Evolutionary conservation across 2,329 filamentous ascomycete genomes (phyloP), one percentile per base, ranked within the genome.

Genomic region (Tolypocladium nubicola): DNA sequence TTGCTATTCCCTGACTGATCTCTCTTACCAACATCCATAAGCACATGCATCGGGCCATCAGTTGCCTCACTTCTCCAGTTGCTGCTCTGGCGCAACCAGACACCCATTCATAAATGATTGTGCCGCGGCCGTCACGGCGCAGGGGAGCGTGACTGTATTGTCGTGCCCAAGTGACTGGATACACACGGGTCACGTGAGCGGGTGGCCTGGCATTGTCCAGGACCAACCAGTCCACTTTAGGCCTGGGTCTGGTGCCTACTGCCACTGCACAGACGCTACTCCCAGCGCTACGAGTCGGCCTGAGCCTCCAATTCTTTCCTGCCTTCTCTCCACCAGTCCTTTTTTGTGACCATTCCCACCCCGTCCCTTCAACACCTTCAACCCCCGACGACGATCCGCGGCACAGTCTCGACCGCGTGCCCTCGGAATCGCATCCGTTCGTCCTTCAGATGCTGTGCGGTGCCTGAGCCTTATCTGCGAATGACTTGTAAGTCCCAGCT

Each of bases 401-500:
- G 19, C 58, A 56, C 50, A 52, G 49, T 56, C 53, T 56, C 57
- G 57, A 66, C 66, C 65, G 64, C 64, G 62, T 59, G 57, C 58
- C 49, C 59, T 58, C 63, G 58, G 61, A 64, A 61, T 58, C 61
- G 56, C 60, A 61, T 63, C 60, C 60, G 57, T 61, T 59, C 61
- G 58, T 33, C 57, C 58, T 64, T 60, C 61, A 62, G 56, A 66
- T 66, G 63, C 60, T 58, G 55, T 58, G 59, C 65, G 67, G 67
- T 72, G 69, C 70, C 70, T 73, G 69, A 66, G 64, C 65, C 68
- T 68, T 68, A 67, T 73, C 69, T 65, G 69, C 77, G 75, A 69
- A 78, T 79, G 75, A 77, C 72, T 76, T 74, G 77, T 80, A 73
- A 76, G 77, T 80, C 60, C 61, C 64, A 53, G 59, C 55, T 60